Base-by-base conservation (phyloP, 805 yeast genomes). In the Barnettozyma californica region DNA sequence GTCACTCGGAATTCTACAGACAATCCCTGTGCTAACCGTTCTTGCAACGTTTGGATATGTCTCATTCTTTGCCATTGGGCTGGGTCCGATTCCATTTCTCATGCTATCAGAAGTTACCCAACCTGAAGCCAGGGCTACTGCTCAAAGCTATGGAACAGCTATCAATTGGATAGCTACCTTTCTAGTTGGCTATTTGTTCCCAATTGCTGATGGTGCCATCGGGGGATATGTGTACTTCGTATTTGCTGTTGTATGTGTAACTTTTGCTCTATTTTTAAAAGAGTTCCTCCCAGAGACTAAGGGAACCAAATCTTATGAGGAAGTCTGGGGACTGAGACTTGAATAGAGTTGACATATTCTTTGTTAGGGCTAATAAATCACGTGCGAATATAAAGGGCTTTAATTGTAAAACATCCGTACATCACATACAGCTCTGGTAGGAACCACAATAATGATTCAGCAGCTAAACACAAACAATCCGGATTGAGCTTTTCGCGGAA, bases 31-130 rank as follows among this genome's bases (percentile, higher is more conserved):
- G 0, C 51, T 83, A 13, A 75, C 91, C 1, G 81, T 85, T 1
- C 44, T 76, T 1, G 81, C 90, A 10, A 83, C 90, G 0, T 77
- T 88, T 46, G 61, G 76, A 1, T 91, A 89, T 62, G 90, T 92
- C 43, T 81, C 85, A 1, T 78, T 89, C 25, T 94, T 92, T 70
- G 98, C 97, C 0, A 69, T 86, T 31, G 99, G 99, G 0, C 65
- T 90, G 52, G 99, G 99, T 0, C 99, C 99, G 7, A 90, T 94
- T 47, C 99, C 99, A 38, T 92, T 94, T 68, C 68, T 92, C 55
- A 68, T 91, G 45, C 83, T 92, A 10, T 80, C 95, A 7, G 98
- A 94, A 63, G 82, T 92, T n/a, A 84, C 95, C 0, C 95, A 90
- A 51, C 68, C 76, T 2, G 80, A 81, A 50, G 92, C 92, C 2